Percentiles rank a stretch among this genome's conserved stretches.
Conservation (phyloP, 2,329 filamentous ascomycete species). For the Epichloe typhina region DNA sequence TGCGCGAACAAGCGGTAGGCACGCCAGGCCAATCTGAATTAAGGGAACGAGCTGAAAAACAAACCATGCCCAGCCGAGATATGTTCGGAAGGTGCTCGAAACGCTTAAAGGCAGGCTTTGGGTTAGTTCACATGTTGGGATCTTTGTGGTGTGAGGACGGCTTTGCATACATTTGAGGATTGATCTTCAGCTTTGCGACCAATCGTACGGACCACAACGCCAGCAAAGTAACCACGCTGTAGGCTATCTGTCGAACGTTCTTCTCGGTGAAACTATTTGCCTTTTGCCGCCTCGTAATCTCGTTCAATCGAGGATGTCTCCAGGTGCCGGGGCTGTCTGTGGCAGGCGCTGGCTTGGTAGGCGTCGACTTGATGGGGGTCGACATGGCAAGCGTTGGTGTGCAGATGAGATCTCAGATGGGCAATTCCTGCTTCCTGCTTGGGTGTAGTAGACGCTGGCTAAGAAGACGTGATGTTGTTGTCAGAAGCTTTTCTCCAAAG, state of each 20-base stretch:
- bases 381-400: constrained; percentile 13
- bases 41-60: constrained; percentile 43
- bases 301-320: constrained; percentile 78
- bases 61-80: constrained; percentile 32
- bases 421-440: background rate
- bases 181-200: constrained; percentile 22
- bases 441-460: background rate
- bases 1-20: constrained; percentile 58
- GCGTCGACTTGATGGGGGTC: constrained; percentile 20
- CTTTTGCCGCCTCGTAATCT: constrained; percentile 72
- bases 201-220: constrained; percentile 24
- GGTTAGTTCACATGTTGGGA: background rate
- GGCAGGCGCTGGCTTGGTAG: constrained; percentile 27
- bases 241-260: constrained; percentile 57
- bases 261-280: constrained; percentile 65
- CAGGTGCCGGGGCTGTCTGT: constrained; percentile 63
- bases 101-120: constrained; percentile 14
- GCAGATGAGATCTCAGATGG: background rate
- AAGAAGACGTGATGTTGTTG: background rate
- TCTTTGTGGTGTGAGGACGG: background rate
- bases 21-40: constrained; percentile 57
- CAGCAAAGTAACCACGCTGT: constrained; percentile 45
- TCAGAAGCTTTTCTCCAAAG: background rate
- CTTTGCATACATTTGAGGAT: constrained; percentile 22
- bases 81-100: constrained; percentile 18